Conservation (phyloP, 192 early-diverging fungal species). For the Backusella tuberculispora region DNA sequence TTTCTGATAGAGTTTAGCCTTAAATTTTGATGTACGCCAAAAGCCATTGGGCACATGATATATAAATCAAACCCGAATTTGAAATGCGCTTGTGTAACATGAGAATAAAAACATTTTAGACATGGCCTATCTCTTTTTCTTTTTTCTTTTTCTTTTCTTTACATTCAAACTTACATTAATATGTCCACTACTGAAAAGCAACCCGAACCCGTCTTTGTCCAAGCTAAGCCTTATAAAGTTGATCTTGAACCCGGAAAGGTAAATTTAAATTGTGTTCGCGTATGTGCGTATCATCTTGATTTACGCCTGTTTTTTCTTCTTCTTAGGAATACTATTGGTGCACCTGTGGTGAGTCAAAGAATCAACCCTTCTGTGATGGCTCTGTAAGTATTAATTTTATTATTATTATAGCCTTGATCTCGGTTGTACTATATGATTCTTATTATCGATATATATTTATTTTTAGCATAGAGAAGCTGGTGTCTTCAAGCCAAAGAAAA, state of each 20-base stretch:
- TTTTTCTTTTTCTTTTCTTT: neutral
- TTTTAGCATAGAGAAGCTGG: conserved; percentile 24
- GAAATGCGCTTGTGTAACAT: neutral
- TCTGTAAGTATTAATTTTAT: conserved; percentile 7
- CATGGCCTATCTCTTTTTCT: neutral
- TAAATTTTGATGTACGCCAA: neutral
- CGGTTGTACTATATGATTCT: neutral
- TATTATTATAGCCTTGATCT: neutral
- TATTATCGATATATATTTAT: neutral
- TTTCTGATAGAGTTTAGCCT: neutral
- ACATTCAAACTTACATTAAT: conserved; percentile 20
- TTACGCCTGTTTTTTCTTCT: too few species aligned
- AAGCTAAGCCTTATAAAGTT: conserved; percentile 27
- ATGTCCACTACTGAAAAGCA: conserved; percentile 13
- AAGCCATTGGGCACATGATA: neutral
- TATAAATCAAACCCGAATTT: neutral
- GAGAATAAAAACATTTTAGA: neutral
- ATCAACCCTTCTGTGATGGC: conserved; percentile 29
- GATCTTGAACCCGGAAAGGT: conserved; percentile 30
- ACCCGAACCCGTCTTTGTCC: conserved; percentile 22
- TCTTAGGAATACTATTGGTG: conserved; percentile 31
- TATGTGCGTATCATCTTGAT: neutral
- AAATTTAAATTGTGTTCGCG: neutral
- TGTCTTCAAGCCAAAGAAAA: conserved; percentile 28
- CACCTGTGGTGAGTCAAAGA: conserved; percentile 32